These are phyloP conservation scores for Thielaviopsis musarum DNA, from an alignment of 2,329 filamentous ascomycete genomes.

Conservation along the genomic window DNA sequence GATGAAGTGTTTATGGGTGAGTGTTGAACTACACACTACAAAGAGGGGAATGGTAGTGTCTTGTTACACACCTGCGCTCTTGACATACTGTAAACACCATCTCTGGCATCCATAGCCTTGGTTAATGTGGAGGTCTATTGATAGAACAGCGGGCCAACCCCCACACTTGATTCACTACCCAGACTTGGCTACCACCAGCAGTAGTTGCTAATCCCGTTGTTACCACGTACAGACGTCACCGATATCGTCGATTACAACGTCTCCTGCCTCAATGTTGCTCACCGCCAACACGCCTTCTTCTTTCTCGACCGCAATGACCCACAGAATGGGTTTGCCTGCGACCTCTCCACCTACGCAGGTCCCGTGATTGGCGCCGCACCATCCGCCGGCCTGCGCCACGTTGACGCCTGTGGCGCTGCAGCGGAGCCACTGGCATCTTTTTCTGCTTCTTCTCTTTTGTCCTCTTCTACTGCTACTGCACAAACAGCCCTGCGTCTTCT, in stretches of 20 bases:
- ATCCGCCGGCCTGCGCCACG: background rate
- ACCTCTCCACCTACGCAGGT: slow-evolving; percentile 53
- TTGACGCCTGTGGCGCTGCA: background rate
- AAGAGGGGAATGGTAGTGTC: background rate
- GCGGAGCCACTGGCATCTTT: too few species aligned
- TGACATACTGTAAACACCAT: background rate
- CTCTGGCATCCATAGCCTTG: background rate
- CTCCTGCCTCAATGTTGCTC: slow-evolving; percentile 48
- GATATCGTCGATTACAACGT: slow-evolving; percentile 75
- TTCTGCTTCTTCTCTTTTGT: background rate
- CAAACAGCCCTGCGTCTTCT: slow-evolving; percentile 41
- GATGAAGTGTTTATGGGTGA: slow-evolving; percentile 56
- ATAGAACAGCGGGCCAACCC: background rate
- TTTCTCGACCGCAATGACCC: slow-evolving; percentile 57
- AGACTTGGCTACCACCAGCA: background rate
- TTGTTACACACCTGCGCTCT: background rate
- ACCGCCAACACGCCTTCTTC: slow-evolving; percentile 59
- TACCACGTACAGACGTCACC: slow-evolving; percentile 49
- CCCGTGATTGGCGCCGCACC: background rate
- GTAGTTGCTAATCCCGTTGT: background rate
- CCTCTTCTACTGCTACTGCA: background rate
- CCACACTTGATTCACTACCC: too few species aligned
- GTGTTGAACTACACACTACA: slow-evolving; percentile 3
- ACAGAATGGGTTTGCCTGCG: slow-evolving; percentile 62
- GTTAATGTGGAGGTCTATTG: background rate